Evolutionary conservation across 139 green algal genomes (phyloP), one percentile per base, ranked within the genome.

Genomic region (Picochlorum sp.): DNA sequence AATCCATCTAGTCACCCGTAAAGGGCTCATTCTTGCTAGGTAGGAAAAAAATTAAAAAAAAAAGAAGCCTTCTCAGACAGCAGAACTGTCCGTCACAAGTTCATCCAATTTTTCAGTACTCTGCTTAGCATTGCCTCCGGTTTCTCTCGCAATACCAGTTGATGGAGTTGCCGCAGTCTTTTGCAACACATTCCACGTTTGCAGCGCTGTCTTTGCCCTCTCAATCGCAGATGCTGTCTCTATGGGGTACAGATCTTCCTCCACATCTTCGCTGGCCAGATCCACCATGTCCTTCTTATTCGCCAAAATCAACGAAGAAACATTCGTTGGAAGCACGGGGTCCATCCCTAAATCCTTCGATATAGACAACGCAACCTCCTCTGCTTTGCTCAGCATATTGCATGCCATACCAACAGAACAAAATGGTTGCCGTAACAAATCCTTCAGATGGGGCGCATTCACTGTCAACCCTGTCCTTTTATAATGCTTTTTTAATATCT

Each of bases 401-500:
- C 14, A 47, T 14, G 73, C 21, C 49, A 91, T 80, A 71, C 87
- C 84, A 6, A 84, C 82, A 23, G 77, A 88, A 70, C 84, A 92
- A 65, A 91, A 91, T 34, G 86, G 84, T 71, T 92, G 86, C 0
- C 61, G 72, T 6, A 91, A 76, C 46, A 94, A 74, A 57, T 92
- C 75, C 10, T 73, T 60, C 28, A 94, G 79, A 32, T 87, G 80
- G 4, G 80, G 81, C 3, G 79, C 80, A 20, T 89, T 61, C 38
- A 90, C 69, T 45, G 78, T 65, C 26, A 84, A 65, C 16, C 81
- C 81, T 26, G 87, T 95, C 18, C 84, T 77, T 78, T 92, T 95
- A 74, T 85, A 75, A 58, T 95, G 86, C 74, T 95, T 95, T 75
- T 95, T 95, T n/a, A 95, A 61, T 13, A 95, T 91, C 69, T 95